Percentiles rank a stretch among this genome's conserved stretches.
phyloP scores from a whole-genome alignment of 2,329 filamentous ascomycete genomes.

The Penicillium brasilianum region DNA sequence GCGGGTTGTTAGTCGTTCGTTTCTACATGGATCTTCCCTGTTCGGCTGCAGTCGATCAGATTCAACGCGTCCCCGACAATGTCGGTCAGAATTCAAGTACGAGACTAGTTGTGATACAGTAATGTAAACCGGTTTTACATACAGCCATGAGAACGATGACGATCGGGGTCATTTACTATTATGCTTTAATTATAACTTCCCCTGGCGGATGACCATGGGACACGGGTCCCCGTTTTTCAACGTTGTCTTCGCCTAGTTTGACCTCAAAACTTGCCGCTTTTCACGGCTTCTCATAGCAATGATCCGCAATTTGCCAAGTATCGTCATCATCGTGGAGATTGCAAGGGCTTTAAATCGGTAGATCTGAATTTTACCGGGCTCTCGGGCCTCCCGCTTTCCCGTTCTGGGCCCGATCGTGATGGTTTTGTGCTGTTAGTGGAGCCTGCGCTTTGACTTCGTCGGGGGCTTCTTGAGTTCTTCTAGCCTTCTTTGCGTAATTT shows the following conservation, averaged over 20 bases:
- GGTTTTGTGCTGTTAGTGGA: conserved; percentile 14
- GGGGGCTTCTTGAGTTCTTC: conserved; percentile 14
- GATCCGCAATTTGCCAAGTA: background rate
- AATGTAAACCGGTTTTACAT: background rate
- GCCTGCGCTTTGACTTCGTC: conserved; percentile 17
- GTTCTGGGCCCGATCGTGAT: conserved; percentile 1
- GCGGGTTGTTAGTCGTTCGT: background rate
- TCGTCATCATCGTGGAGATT: conserved; percentile 15
- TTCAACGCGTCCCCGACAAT: background rate
- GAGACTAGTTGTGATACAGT: conserved; percentile 2
- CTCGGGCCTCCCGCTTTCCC: conserved; percentile 21
- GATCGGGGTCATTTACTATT: background rate
- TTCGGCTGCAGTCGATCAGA: conserved; percentile 2
- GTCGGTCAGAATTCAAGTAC: conserved; percentile 5
- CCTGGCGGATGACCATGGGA: background rate
- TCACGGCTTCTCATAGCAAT: background rate
- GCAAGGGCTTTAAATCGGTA: conserved; percentile 16
- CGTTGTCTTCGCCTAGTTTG: background rate
- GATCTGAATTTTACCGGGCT: conserved; percentile 25
- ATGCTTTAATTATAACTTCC: background rate
- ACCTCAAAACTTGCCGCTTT: conserved; percentile 2
- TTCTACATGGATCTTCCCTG: conserved; percentile 2
- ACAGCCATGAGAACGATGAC: background rate
- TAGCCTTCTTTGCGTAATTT: background rate
- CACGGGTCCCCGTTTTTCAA: background rate